Evolutionary conservation across 2,329 filamentous ascomycete species (phyloP).

Genomic region (Pseudopithomyces chartarum): DNA sequence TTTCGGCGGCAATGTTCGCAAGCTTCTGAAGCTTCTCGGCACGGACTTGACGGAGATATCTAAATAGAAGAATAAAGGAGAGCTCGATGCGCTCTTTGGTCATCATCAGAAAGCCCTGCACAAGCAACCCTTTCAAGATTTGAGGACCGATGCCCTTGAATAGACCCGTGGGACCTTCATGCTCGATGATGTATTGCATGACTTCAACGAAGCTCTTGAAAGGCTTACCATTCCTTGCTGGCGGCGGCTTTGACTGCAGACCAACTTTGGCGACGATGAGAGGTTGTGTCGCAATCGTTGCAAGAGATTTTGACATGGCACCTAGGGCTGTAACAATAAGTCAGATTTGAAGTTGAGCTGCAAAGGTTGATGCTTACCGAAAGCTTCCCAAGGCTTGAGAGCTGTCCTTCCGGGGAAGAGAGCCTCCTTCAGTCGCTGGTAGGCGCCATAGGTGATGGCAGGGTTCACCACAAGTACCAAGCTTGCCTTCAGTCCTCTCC

Average conservation of each 20-base stretch:
- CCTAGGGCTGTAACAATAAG: constrained; percentile 70
- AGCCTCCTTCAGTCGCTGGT: constrained; percentile 80
- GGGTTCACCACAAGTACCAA: constrained; percentile 95
- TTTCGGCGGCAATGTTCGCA: constrained; percentile 66
- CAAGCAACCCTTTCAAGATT: constrained; percentile 87
- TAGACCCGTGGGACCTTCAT: constrained; percentile 81
- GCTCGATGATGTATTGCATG: constrained; percentile 88
- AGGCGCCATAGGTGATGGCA: constrained; percentile 96
- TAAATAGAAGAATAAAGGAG: constrained; percentile 82
- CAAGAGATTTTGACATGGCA: constrained; percentile 88
- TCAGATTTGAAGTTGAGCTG: constrained; percentile 16
- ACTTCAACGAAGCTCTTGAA: constrained; percentile 95
- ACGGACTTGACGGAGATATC: constrained; percentile 75
- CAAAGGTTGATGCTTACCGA: constrained; percentile 64
- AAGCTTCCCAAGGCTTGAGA: constrained; percentile 84
- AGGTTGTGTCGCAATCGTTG: constrained; percentile 90
- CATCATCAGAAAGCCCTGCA: constrained; percentile 98
- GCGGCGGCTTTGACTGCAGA: constrained; percentile 88
- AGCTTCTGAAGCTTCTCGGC: constrained; percentile 72
- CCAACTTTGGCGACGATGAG: constrained; percentile 98
- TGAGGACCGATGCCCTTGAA: constrained; percentile 98
- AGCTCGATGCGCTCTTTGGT: constrained; percentile 95
- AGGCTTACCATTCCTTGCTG: constrained; percentile 81
- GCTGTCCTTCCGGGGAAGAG: constrained; percentile 78
- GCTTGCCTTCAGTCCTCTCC: constrained; percentile 94